A percentile compares a stretch with the other conserved stretches of the same genome.
Evolutionary conservation across 2,329 filamentous ascomycete genomes (phyloP).

Genomic region (Sporothrix pseudoabietina): DNA sequence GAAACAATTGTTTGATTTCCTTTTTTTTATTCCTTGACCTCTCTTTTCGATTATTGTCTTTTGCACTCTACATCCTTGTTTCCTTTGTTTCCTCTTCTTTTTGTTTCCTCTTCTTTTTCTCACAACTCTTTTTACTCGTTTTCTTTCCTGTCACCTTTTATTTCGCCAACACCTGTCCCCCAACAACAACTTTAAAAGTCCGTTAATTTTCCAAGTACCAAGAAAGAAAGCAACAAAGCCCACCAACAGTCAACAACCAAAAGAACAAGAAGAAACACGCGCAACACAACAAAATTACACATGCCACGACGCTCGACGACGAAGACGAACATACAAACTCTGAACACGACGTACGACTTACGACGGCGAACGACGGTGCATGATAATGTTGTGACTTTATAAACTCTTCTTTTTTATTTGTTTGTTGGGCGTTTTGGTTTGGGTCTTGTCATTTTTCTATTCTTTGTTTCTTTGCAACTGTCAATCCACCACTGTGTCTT

Average conservation of each 20-base stretch:
- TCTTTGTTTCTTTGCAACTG: not conserved
- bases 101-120: not conserved
- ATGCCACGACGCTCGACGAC: slow-evolving; percentile 25
- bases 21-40: slow-evolving; percentile 6
- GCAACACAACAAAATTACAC: slow-evolving; percentile 5
- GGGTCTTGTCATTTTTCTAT: not conserved
- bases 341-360: slow-evolving; percentile 22
- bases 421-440: not conserved
- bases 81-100: not conserved
- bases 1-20: slow-evolving; percentile 21
- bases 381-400: slow-evolving; percentile 14
- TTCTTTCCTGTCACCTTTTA: not conserved
- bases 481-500: not conserved
- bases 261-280: not conserved
- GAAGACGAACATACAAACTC: slow-evolving; percentile 15
- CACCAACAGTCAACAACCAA: slow-evolving; percentile 11
- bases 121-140: not conserved
- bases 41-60: slow-evolving; percentile 12
- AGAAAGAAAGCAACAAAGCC: slow-evolving; percentile 13
- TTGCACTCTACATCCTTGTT: not conserved
- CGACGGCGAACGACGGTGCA: slow-evolving; percentile 26
- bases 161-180: not conserved
- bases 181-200: slow-evolving; percentile 19
- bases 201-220: slow-evolving; percentile 25
- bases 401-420: slow-evolving; percentile 16